Conservation (phyloP, 208 protist genomes). For the Trypanosoma avium region DNA sequence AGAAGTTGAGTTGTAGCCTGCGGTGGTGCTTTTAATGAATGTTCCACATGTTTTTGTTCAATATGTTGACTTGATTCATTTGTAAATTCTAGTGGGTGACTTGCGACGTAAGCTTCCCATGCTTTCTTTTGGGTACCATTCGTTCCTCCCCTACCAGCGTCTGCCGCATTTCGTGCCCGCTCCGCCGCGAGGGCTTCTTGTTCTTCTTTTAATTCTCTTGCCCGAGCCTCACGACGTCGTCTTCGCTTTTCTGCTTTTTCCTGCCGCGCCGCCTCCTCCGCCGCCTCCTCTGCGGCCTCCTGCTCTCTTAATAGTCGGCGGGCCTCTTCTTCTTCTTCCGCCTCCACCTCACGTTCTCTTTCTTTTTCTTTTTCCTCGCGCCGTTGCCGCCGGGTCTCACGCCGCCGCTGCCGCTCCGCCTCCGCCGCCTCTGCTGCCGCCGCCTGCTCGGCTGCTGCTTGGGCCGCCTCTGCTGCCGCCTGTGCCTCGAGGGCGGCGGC, state of each 20-base stretch:
- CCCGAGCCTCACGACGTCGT: slow-evolving; percentile 54
- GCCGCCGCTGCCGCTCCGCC: slow-evolving; percentile 36
- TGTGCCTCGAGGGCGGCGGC: no score
- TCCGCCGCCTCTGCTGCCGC: slow-evolving; percentile 40
- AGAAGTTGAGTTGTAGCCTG: slow-evolving; percentile 40
- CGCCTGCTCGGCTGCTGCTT: slow-evolving; percentile 35
- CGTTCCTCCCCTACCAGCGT: slow-evolving; percentile 36
- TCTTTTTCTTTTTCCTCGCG: slow-evolving; percentile 34
- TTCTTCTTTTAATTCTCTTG: slow-evolving; percentile 62
- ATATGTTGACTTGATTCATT: slow-evolving; percentile 35
- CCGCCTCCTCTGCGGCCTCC: slow-evolving; percentile 32
- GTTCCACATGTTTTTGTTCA: slow-evolving; percentile 56
- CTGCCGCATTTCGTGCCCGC: slow-evolving; percentile 32
- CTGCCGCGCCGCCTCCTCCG: slow-evolving; percentile 36
- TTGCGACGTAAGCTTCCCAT: slow-evolving; percentile 78
- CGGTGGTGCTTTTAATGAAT: slow-evolving; percentile 59
- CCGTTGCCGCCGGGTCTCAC: slow-evolving; percentile 37
- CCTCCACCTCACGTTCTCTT: slow-evolving; percentile 29
- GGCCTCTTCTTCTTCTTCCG: slow-evolving; percentile 36
- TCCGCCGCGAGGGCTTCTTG: slow-evolving; percentile 56
- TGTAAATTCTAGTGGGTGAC: slow-evolving; percentile 71
- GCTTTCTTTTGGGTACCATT: slow-evolving; percentile 53
- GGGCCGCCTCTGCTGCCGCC: slow-evolving; percentile 20
- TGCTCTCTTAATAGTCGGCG: neutral
- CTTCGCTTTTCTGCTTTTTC: slow-evolving; percentile 41